These are phyloP conservation scores for Solanum lycopersicoides DNA, from an alignment of 257 asterid species.

Conservation along the genomic window DNA sequence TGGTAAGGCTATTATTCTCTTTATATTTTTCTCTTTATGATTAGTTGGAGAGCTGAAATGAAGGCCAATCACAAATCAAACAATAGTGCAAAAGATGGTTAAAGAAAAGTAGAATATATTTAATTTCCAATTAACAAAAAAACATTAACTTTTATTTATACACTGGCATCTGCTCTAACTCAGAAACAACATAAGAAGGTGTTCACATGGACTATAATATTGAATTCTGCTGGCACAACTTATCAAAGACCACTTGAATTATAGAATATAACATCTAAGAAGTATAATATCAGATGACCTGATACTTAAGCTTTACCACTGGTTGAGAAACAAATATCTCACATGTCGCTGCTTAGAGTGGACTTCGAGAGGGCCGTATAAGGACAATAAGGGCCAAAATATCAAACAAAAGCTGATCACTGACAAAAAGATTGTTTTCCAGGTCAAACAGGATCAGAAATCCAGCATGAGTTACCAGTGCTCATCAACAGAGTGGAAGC, in stretches of 20 bases:
- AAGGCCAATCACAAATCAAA: neutral
- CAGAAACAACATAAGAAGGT: neutral
- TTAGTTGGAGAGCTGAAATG: slow-evolving; percentile 59
- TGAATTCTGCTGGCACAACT: neutral
- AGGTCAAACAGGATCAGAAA: neutral
- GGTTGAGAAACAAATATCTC: neutral
- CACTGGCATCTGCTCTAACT: neutral
- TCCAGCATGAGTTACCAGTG: neutral
- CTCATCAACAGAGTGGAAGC: neutral
- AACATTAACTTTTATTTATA: neutral
- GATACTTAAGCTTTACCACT: neutral
- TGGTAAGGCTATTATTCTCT: slow-evolving; percentile 75
- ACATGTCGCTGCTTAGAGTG: neutral
- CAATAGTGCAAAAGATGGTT: neutral
- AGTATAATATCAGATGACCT: neutral
- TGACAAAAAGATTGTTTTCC: neutral
- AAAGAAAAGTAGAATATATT: neutral
- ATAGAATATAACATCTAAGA: neutral
- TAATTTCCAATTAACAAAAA: neutral
- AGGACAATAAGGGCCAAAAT: neutral
- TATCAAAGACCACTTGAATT: neutral
- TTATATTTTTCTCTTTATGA: slow-evolving; percentile 50
- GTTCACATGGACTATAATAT: neutral
- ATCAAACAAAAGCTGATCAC: neutral
- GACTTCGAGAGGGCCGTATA: neutral